A percentile compares a stretch with the other conserved stretches of the same genome.
Conservation (phyloP, 768 basidiomycete species). For the Amanita muscaria region DNA sequence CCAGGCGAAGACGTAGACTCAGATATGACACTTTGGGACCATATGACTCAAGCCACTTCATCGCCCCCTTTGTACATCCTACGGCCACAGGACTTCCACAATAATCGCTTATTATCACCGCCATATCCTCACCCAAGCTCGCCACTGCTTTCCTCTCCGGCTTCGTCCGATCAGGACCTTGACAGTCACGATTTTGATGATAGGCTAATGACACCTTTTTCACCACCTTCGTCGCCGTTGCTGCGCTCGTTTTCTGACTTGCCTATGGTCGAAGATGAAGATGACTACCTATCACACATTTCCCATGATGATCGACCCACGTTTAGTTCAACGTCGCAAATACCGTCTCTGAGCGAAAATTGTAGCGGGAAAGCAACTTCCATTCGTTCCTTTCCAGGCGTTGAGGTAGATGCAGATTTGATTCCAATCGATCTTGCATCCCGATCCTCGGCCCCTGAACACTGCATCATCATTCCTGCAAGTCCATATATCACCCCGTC, state of each 20-base stretch:
- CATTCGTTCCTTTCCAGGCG: conserved; percentile 33
- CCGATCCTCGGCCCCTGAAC: conserved; percentile 4
- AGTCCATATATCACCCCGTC: conserved; percentile 7
- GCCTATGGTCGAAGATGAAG: conserved; percentile 5
- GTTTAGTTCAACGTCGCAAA: not conserved
- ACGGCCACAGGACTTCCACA: not conserved
- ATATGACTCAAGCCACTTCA: not conserved
- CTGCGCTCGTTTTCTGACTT: conserved; percentile 8
- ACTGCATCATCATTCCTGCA: conserved; percentile 5
- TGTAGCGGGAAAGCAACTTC: conserved; percentile 9
- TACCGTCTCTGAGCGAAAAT: not conserved
- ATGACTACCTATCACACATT: not conserved
- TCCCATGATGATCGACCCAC: not conserved
- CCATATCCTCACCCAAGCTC: conserved; percentile 14
- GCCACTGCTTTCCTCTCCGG: conserved; percentile 18
- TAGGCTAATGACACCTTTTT: not conserved
- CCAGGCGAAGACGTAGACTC: not conserved
- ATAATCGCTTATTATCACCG: not conserved
- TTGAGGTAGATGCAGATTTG: conserved; percentile 33
- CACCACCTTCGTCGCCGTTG: conserved; percentile 11
- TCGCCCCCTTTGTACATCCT: not conserved
- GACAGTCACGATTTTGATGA: conserved; percentile 15
- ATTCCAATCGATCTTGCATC: conserved; percentile 21
- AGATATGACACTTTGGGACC: not conserved
- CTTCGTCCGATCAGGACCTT: conserved; percentile 20